phyloP scores from a whole-genome alignment of 306 rosid genomes.

The Fragaria iinumae region DNA sequence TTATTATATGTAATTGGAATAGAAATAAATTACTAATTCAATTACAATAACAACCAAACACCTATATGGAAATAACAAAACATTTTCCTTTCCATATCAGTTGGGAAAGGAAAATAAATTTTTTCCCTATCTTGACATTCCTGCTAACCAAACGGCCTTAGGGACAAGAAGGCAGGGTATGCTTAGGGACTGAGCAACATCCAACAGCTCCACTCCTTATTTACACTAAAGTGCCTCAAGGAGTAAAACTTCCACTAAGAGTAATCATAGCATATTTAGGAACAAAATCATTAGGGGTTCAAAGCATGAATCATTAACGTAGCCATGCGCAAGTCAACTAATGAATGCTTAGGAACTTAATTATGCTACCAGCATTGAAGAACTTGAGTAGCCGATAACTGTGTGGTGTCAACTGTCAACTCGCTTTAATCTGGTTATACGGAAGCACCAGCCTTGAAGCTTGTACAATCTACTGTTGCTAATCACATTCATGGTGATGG shows the following conservation, averaged over 20 bases:
- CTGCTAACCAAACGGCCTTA: not conserved
- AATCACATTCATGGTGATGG: conserved; percentile 20
- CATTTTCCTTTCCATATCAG: too few species aligned
- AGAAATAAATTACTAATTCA: too few species aligned
- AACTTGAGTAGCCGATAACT: conserved; percentile 11
- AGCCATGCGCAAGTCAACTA: conserved; percentile 44
- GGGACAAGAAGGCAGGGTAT: conserved; percentile 25
- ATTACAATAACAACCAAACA: too few species aligned
- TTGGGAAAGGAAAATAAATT: too few species aligned
- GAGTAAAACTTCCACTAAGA: not conserved
- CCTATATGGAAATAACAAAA: too few species aligned
- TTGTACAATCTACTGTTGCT: conserved; percentile 15
- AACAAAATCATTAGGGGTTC: conserved; percentile 38
- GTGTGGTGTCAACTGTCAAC: conserved; percentile 30
- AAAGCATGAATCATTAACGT: conserved; percentile 35
- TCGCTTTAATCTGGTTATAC: conserved; percentile 15
- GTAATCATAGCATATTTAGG: conserved; percentile 2
- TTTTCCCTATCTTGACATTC: too few species aligned
- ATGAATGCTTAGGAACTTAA: conserved; percentile 28
- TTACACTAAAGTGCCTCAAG: not conserved
- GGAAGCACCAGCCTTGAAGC: conserved; percentile 36
- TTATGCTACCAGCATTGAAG: conserved; percentile 32
- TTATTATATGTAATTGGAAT: too few species aligned
- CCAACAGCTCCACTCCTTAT: not conserved
- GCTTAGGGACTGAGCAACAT: not conserved